Evolutionary conservation across 2,329 filamentous ascomycete genomes (phyloP).

Genomic region (Ophiostoma novo-ulmi): DNA sequence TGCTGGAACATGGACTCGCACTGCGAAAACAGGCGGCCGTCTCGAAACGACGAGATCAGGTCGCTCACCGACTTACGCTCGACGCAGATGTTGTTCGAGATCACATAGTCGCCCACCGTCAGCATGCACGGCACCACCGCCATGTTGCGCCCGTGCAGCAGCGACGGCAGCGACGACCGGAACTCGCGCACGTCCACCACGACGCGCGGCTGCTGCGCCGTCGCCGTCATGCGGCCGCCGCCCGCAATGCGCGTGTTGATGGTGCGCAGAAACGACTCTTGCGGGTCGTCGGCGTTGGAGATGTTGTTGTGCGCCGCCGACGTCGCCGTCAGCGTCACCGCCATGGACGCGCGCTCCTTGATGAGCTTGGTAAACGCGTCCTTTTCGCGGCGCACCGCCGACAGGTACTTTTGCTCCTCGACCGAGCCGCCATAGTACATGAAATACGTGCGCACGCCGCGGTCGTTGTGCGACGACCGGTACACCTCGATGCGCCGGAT

Average conservation of each 20-base stretch:
- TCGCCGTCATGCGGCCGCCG: slow-evolving; percentile 79
- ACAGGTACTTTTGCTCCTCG: slow-evolving; percentile 90
- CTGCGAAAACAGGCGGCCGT: slow-evolving; percentile 87
- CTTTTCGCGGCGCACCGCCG: slow-evolving; percentile 86
- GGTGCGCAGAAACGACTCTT: slow-evolving; percentile 88
- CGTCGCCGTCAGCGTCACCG: slow-evolving; percentile 74
- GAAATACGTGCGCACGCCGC: slow-evolving; percentile 90
- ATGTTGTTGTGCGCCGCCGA: slow-evolving; percentile 42
- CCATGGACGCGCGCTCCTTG: slow-evolving; percentile 90
- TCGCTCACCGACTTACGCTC: slow-evolving; percentile 93
- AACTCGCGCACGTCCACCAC: slow-evolving; percentile 97
- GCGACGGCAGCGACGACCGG: slow-evolving; percentile 81
- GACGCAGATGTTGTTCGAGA: slow-evolving; percentile 85
- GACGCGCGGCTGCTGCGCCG: slow-evolving; percentile 79
- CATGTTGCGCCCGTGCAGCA: slow-evolving; percentile 84
- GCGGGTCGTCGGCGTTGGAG: slow-evolving; percentile 62
- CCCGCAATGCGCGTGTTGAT: slow-evolving; percentile 96
- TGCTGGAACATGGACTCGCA: slow-evolving; percentile 90
- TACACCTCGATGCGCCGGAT: slow-evolving; percentile 94
- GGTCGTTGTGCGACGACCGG: slow-evolving; percentile 83
- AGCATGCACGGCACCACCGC: slow-evolving; percentile 89
- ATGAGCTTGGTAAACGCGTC: slow-evolving; percentile 94
- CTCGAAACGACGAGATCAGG: slow-evolving; percentile 83
- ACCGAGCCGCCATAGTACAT: slow-evolving; percentile 94
- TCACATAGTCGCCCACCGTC: slow-evolving; percentile 92